Percentiles rank a stretch among this genome's conserved stretches.
Conservation (phyloP, 805 yeast species). For the Clavispora santaluciae region DNA sequence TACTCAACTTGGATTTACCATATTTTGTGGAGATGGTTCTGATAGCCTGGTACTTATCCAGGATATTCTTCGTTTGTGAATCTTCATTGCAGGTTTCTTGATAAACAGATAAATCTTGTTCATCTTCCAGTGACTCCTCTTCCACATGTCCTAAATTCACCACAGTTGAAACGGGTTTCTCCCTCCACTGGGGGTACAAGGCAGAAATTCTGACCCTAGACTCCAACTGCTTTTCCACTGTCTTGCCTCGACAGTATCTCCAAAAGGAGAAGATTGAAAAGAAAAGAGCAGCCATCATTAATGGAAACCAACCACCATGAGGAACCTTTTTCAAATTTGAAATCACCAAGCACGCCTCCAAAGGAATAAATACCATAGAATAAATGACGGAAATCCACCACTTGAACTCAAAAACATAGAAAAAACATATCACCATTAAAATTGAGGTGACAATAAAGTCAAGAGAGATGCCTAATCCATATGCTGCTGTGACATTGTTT, state of each 20-base stretch:
- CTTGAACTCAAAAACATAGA: constrained; percentile 40
- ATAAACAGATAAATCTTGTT: constrained; percentile 1
- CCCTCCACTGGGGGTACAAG: constrained; percentile 27
- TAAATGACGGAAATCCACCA: constrained; percentile 31
- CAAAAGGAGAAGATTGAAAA: constrained; percentile 38
- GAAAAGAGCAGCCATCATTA: constrained; percentile 39
- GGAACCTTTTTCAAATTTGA: constrained; percentile 49
- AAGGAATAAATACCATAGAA: constrained; percentile 38
- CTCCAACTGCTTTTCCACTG: constrained; percentile 34
- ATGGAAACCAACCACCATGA: constrained; percentile 62
- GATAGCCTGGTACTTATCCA: background rate
- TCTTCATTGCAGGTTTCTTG: background rate
- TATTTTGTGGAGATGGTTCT: constrained; percentile 15
- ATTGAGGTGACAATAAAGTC: constrained; percentile 51
- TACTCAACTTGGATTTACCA: constrained; percentile 16
- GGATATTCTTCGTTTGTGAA: background rate
- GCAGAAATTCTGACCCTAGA: constrained; percentile 30
- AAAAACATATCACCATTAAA: constrained; percentile 41
- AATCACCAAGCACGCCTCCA: constrained; percentile 43
- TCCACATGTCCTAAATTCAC: constrained; percentile 20
- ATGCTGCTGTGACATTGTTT: constrained; percentile 51
- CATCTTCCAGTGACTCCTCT: too few relatives aligned
- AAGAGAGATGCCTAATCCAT: constrained; percentile 54
- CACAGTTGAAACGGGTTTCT: constrained; percentile 5
- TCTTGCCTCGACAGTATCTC: constrained; percentile 44